These are phyloP conservation scores for Saccharum spontaneum DNA, from an alignment of 176 grass and related monocot genomes.

Conservation along the genomic window DNA sequence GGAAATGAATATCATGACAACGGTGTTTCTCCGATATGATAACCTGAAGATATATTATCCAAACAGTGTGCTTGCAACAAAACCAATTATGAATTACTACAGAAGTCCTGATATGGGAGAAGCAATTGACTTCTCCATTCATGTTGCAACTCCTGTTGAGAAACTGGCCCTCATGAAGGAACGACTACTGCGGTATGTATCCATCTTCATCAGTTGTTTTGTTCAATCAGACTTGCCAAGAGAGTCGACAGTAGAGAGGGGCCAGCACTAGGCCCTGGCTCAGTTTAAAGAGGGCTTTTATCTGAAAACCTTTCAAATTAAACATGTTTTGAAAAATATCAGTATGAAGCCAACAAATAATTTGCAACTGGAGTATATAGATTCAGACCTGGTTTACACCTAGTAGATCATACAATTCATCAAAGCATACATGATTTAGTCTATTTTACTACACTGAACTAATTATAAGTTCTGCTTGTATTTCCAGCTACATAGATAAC, in stretches of 20 bases:
- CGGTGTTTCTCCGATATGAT: slow-evolving; percentile 57
- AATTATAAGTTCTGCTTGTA: neutral
- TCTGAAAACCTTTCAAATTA: neutral
- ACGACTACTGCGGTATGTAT: slow-evolving; percentile 50
- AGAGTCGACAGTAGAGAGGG: neutral
- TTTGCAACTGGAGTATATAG: neutral
- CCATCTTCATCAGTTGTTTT: neutral
- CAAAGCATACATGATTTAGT: no score
- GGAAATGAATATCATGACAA: slow-evolving; percentile 79
- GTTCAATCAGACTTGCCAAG: neutral
- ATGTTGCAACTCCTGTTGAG: slow-evolving; percentile 62
- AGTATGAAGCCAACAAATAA: neutral
- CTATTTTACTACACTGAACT: slow-evolving; percentile 16
- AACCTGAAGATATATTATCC: slow-evolving; percentile 76
- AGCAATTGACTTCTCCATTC: slow-evolving; percentile 55
- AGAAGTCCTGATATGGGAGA: slow-evolving; percentile 80
- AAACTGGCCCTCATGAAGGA: slow-evolving; percentile 58
- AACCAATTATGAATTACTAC: slow-evolving; percentile 65
- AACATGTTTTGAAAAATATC: neutral
- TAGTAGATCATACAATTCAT: no score
- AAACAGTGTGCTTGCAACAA: slow-evolving; percentile 64
- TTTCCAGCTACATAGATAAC: slow-evolving; percentile 54
- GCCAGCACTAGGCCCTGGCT: neutral
- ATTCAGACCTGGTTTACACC: neutral
- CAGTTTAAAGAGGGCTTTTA: neutral